These are phyloP conservation scores for Russula virescens DNA, from an alignment of 768 basidiomycete species.

Conservation along the genomic window DNA sequence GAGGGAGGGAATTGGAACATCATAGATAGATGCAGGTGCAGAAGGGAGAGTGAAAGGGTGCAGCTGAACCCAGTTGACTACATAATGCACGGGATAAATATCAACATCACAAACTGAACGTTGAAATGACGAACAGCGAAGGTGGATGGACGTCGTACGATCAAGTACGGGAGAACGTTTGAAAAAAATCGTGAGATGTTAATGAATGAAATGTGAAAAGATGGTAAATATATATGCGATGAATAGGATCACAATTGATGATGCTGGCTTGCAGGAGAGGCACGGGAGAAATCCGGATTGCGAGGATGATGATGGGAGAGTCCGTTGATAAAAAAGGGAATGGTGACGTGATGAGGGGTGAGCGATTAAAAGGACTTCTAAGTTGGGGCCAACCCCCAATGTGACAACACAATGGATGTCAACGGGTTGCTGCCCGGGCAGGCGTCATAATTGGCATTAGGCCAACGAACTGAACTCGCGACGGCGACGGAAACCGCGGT, in stretches of 20 bases:
- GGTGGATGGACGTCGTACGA: conserved; percentile 16
- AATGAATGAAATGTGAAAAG: conserved; percentile 22
- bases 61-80: conserved; percentile 3
- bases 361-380: conserved; percentile 15
- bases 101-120: conserved; percentile 5
- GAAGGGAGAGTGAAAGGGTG: conserved; percentile 8
- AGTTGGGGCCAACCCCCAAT: conserved; percentile 1
- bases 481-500: conserved; percentile 22
- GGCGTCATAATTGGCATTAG: conserved; percentile 25
- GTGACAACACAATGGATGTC: background rate
- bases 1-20: conserved; percentile 5
- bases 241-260: conserved; percentile 20
- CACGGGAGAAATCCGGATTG: conserved; percentile 22
- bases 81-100: conserved; percentile 16
- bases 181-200: conserved; percentile 17
- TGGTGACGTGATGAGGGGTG: conserved; percentile 18
- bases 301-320: conserved; percentile 17
- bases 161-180: conserved; percentile 8
- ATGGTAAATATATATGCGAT: conserved; percentile 23
- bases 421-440: conserved; percentile 4
- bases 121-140: conserved; percentile 12
- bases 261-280: conserved; percentile 18
- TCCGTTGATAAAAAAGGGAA: conserved; percentile 21
- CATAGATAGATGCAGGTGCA: conserved; percentile 19
- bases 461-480: conserved; percentile 21